Percentiles rank a stretch among this genome's conserved stretches.
Evolutionary conservation across 1,284 basidiomycete species (phyloP).

Genomic region (Tremellales sp.): DNA sequence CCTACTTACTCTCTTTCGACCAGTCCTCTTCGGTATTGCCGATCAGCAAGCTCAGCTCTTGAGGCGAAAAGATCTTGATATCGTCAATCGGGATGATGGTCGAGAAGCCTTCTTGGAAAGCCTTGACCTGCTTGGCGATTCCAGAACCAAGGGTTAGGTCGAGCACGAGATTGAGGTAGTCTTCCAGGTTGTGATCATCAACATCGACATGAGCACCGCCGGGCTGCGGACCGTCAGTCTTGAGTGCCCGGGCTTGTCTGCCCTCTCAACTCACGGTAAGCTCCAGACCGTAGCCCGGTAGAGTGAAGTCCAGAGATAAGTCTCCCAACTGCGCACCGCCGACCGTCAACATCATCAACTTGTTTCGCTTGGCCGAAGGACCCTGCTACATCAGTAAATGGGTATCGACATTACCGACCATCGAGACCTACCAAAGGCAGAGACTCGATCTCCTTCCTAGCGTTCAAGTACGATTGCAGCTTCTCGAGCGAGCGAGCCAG

Average conservation of each 20-base stretch:
- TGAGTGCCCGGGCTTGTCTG: background rate
- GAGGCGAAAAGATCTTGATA: slow-evolving; percentile 84
- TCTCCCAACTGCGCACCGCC: slow-evolving; percentile 65
- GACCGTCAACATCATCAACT: slow-evolving; percentile 50
- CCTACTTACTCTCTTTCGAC: slow-evolving; percentile 72
- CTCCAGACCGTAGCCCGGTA: slow-evolving; percentile 92
- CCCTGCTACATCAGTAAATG: slow-evolving; percentile 20
- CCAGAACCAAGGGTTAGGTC: slow-evolving; percentile 77
- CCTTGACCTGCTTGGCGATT: slow-evolving; percentile 67
- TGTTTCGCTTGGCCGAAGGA: slow-evolving; percentile 38
- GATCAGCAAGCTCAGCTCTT: slow-evolving; percentile 89
- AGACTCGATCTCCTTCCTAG: slow-evolving; percentile 49
- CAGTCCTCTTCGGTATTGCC: slow-evolving; percentile 95
- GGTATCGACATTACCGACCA: background rate
- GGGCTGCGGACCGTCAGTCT: slow-evolving; percentile 51
- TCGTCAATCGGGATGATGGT: slow-evolving; percentile 90
- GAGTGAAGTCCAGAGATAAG: slow-evolving; percentile 88
- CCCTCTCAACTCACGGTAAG: slow-evolving; percentile 58
- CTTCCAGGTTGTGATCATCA: slow-evolving; percentile 76
- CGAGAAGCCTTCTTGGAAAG: slow-evolving; percentile 85
- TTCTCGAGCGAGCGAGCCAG: slow-evolving; percentile 82
- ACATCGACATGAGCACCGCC: slow-evolving; percentile 75
- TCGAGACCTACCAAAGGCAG: slow-evolving; percentile 29
- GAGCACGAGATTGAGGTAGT: slow-evolving; percentile 77
- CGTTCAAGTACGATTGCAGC: slow-evolving; percentile 57